A percentile compares a stretch with the other conserved stretches of the same genome.
These are phyloP conservation scores for Phyllosticta capitalensis DNA, from an alignment of 2,329 filamentous ascomycete species.

Conservation along the genomic window DNA sequence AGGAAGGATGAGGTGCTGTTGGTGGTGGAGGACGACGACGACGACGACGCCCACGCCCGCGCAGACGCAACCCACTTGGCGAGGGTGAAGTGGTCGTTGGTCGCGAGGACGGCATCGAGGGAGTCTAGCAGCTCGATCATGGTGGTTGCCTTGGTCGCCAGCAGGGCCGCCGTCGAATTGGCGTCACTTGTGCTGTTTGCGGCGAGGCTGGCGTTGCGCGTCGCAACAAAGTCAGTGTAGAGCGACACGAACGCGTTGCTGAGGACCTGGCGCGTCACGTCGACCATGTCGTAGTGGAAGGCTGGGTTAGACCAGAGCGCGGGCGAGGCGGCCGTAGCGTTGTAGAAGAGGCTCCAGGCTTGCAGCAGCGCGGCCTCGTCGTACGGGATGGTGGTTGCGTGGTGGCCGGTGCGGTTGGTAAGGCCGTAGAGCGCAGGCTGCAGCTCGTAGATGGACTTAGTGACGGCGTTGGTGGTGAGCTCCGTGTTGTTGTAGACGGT, in stretches of 20 bases:
- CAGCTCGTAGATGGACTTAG: slow-evolving; percentile 40
- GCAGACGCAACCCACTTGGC: slow-evolving; percentile 34
- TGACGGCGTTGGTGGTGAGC: slow-evolving; percentile 29
- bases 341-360: slow-evolving; percentile 33
- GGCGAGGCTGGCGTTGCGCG: slow-evolving; percentile 16
- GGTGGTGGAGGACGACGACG: background rate
- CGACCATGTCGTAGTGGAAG: slow-evolving; percentile 40
- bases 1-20: background rate
- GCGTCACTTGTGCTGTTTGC: slow-evolving; percentile 16
- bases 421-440: slow-evolving; percentile 35
- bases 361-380: slow-evolving; percentile 28
- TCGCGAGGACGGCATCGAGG: slow-evolving; percentile 34
- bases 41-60: slow-evolving; percentile 19
- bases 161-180: slow-evolving; percentile 22
- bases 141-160: background rate
- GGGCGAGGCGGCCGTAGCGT: slow-evolving; percentile 23
- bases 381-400: slow-evolving; percentile 36
- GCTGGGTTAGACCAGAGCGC: slow-evolving; percentile 33
- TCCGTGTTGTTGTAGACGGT: slow-evolving; percentile 43
- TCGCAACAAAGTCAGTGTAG: slow-evolving; percentile 29
- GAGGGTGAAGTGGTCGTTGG: slow-evolving; percentile 35
- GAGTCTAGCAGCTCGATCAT: slow-evolving; percentile 21
- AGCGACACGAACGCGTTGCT: slow-evolving; percentile 36
- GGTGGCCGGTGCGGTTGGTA: slow-evolving; percentile 28
- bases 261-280: slow-evolving; percentile 41